Evolutionary conservation across 2,329 filamentous ascomycete genomes (phyloP).

Genomic region (Metarhizium sp.): DNA sequence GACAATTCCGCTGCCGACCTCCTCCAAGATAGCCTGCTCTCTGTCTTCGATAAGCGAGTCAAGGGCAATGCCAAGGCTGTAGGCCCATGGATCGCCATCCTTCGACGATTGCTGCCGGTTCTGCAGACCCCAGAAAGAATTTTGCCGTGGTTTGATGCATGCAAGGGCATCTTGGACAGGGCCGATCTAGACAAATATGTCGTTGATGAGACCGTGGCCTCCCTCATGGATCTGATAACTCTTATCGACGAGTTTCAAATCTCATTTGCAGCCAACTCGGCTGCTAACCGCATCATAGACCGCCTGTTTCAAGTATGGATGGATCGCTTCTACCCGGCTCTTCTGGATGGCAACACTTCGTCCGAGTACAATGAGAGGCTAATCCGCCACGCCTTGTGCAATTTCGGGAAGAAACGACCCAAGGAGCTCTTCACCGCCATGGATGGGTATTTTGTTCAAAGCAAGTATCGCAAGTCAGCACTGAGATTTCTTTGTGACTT

Average conservation of each 20-base stretch:
- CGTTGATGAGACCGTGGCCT: conserved; percentile 54
- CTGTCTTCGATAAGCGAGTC: conserved; percentile 57
- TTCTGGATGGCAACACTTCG: conserved; percentile 25
- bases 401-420: conserved; percentile 59
- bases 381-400: conserved; percentile 41
- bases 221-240: conserved; percentile 54
- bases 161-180: conserved; percentile 28
- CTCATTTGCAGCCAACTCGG: conserved; percentile 29
- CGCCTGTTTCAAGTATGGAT: conserved; percentile 50
- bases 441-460: conserved; percentile 56
- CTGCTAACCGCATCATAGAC: conserved; percentile 41
- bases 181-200: conserved; percentile 53
- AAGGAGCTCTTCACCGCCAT: conserved; percentile 59
- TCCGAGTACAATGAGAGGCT: conserved; percentile 39
- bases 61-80: conserved; percentile 44
- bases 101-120: conserved; percentile 54
- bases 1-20: conserved; percentile 63
- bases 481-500: conserved; percentile 63
- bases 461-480: conserved; percentile 52
- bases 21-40: conserved; percentile 62
- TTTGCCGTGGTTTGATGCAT: conserved; percentile 62
- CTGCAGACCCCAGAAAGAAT: conserved; percentile 54
- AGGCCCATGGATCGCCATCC: conserved; percentile 58
- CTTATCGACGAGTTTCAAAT: conserved; percentile 50
- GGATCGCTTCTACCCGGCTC: conserved; percentile 31